A percentile compares a stretch with the other conserved stretches of the same genome.
phyloP scores from a whole-genome alignment of 2,329 filamentous ascomycete species.

The Aspergillus clavatus region DNA sequence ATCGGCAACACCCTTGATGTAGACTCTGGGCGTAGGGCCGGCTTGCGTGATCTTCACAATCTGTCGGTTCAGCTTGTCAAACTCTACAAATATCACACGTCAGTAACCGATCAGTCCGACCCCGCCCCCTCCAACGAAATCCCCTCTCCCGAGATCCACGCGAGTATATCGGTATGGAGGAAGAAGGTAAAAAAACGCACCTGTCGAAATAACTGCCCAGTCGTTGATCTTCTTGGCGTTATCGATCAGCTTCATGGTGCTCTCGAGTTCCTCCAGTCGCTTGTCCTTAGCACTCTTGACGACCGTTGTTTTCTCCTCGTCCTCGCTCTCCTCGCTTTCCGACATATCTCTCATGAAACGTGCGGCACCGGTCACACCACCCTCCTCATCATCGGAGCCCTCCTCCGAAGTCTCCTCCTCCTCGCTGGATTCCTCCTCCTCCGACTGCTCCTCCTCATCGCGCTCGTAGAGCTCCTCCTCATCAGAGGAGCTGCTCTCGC shows the following conservation, averaged over 20 bases:
- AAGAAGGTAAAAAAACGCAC: constrained; percentile 50
- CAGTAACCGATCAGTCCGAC: no score
- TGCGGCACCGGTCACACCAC: constrained; percentile 63
- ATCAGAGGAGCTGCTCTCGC: constrained; percentile 85
- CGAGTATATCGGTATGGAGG: neutral
- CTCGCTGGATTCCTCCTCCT: constrained; percentile 52
- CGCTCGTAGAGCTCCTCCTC: constrained; percentile 92
- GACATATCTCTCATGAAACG: constrained; percentile 77
- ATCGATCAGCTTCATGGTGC: constrained; percentile 83
- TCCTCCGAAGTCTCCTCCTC: constrained; percentile 55
- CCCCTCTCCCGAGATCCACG: neutral
- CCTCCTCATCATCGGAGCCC: constrained; percentile 48
- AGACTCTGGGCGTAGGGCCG: constrained; percentile 79
- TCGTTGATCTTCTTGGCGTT: constrained; percentile 97
- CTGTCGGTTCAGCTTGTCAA: constrained; percentile 89
- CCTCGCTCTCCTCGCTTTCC: constrained; percentile 76
- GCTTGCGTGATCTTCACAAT: constrained; percentile 71
- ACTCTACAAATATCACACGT: constrained; percentile 57
- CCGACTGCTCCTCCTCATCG: constrained; percentile 59
- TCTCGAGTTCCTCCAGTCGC: constrained; percentile 87
- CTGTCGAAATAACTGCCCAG: constrained; percentile 86
- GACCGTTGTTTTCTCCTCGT: constrained; percentile 77
- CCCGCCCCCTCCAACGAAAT: constrained; percentile 3
- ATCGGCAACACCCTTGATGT: constrained; percentile 88
- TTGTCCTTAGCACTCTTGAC: constrained; percentile 99